Base-by-base conservation (phyloP, 768 basidiomycete species). In the Termitomyces sp. region DNA sequence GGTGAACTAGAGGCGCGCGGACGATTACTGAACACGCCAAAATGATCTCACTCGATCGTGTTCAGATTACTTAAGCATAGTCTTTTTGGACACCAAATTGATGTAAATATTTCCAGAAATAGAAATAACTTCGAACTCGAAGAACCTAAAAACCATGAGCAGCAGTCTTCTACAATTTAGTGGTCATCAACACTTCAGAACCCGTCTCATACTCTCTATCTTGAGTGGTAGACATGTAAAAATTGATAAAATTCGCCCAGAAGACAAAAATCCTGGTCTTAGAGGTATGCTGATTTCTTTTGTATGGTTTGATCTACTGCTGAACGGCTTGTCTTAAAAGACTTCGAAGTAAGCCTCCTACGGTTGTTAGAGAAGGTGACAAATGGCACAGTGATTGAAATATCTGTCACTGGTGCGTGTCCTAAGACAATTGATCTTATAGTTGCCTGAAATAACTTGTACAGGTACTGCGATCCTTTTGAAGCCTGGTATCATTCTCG, bases 221-320 rank as follows among this genome's bases (percentile, higher is more conserved):
- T 79, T 98, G 37, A 94, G 92, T 49, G 93, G 95, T 52, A 91
- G 89, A 64, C 75, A 87, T 42, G 82, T 96, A 4, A 81, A 85
- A 56, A 89, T 98, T 41, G 87, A 94, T 66, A 87, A 84, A 63
- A 97, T 99, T 58, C 86, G 97, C 27, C 76, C 91, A 0, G 86
- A 93, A 32, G 94, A 98, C 72, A 94, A 94, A 65, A 90, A 98
- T 69, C 95, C 96, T 26, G 97, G 97, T 69, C 73, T 99, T n/a
- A 76, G 86, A 81, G 93, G 92, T 93, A 57, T 46, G 74, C 56
- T 36, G 32, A 14, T 39, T 49, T 26, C 31, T 46, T 14, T 3
- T 55, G 46, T 4, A 27, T 52, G 36, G 43, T 59, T 44, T 52
- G 46, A 9, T 39, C 55, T 20, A 53, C 55, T 20, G 51, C 18